A percentile compares a stretch with the other conserved stretches of the same genome.
Evolutionary conservation across 306 rosid species (phyloP).

Genomic region (Cotoneaster glaucophyllus): DNA sequence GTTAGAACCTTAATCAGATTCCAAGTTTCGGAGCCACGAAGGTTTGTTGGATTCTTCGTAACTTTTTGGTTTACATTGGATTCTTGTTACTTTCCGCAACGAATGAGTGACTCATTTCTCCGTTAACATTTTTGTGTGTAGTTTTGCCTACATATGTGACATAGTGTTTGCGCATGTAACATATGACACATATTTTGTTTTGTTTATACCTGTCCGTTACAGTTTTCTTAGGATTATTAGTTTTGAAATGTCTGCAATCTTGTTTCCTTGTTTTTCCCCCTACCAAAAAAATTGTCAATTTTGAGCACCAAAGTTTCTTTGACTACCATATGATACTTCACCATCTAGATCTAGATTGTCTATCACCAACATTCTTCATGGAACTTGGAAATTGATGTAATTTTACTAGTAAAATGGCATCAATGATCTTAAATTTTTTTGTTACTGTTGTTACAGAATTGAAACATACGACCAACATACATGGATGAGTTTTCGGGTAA

Average conservation of each 20-base stretch:
- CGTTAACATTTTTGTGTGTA: background rate
- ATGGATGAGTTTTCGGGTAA: slow-evolving; percentile 88
- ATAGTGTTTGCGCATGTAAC: background rate
- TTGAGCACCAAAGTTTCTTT: background rate
- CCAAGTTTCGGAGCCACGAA: background rate
- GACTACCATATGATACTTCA: background rate
- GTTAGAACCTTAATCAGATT: background rate
- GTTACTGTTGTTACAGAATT: slow-evolving; percentile 37
- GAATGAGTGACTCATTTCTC: background rate
- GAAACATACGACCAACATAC: slow-evolving; percentile 24
- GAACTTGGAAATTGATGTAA: background rate
- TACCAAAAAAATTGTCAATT: background rate
- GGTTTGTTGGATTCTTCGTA: background rate
- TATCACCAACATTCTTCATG: background rate
- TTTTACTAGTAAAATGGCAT: background rate
- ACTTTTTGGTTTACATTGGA: background rate
- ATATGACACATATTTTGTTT: background rate
- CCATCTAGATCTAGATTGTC: background rate
- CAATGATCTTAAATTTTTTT: background rate
- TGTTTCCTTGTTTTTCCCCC: background rate
- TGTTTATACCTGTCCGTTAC: background rate
- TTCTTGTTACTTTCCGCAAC: background rate
- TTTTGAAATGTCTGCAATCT: background rate
- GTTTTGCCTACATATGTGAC: background rate
- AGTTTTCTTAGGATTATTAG: background rate